These are phyloP conservation scores for Hysterangium stoloniferum DNA, from an alignment of 768 basidiomycete genomes.

Conservation along the genomic window DNA sequence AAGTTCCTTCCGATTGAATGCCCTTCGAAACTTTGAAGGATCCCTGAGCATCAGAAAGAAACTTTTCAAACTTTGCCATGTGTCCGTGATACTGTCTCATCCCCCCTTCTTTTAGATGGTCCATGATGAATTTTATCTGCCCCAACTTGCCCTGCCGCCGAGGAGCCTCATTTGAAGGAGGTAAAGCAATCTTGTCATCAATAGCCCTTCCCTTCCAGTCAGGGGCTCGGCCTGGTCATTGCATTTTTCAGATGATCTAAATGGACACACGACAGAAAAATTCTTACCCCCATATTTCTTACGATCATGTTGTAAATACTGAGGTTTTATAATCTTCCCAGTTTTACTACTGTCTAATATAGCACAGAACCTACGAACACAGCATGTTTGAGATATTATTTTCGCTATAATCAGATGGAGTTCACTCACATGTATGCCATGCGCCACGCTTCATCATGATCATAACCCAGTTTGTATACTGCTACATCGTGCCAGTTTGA, in stretches of 20 bases:
- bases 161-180: neutral
- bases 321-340: slow-evolving; percentile 37
- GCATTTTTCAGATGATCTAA: neutral
- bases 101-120: slow-evolving; percentile 16
- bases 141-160: neutral
- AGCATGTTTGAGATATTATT: neutral
- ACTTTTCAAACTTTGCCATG: slow-evolving; percentile 10
- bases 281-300: slow-evolving; percentile 16
- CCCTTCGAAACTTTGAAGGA: slow-evolving; percentile 2
- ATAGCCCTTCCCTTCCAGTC: slow-evolving; percentile 21
- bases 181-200: neutral
- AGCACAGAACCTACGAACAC: slow-evolving; percentile 37
- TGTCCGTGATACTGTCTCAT: slow-evolving; percentile 5
- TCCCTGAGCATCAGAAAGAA: slow-evolving; percentile 2
- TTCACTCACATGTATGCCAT: slow-evolving; percentile 45
- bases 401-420: slow-evolving; percentile 24
- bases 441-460: slow-evolving; percentile 37
- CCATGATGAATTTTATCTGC: slow-evolving; percentile 23
- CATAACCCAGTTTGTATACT: slow-evolving; percentile 46
- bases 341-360: slow-evolving; percentile 57
- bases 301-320: slow-evolving; percentile 26
- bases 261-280: neutral
- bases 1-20: neutral
- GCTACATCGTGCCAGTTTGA: slow-evolving; percentile 45
- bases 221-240: slow-evolving; percentile 18